These are phyloP conservation scores for Polytolypa hystricis DNA, from an alignment of 2,329 filamentous ascomycete genomes.

Conservation along the genomic window DNA sequence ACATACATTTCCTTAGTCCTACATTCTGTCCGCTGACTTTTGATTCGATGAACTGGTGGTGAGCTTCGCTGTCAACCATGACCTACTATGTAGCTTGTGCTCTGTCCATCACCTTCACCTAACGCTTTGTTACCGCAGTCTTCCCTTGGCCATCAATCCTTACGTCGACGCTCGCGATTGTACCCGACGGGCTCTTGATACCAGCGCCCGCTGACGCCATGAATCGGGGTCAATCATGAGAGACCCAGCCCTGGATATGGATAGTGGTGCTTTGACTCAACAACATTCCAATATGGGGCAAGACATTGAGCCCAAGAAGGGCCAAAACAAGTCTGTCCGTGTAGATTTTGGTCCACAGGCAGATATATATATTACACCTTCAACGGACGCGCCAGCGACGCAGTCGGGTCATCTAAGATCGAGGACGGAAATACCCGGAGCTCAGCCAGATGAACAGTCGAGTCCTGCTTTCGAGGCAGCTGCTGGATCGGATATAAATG, in stretches of 20 bases:
- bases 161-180: too few relatives aligned
- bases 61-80: too few relatives aligned
- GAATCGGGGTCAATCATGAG: conserved; percentile 23
- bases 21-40: too few relatives aligned
- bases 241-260: conserved; percentile 26
- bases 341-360: conserved; percentile 30
- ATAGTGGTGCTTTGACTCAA: conserved; percentile 18
- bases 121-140: too few relatives aligned
- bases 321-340: conserved; percentile 23
- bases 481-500: neutral
- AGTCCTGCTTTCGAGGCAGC: neutral
- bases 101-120: too few relatives aligned
- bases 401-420: conserved; percentile 18
- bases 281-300: conserved; percentile 20
- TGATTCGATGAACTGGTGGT: too few relatives aligned
- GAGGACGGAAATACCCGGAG: neutral
- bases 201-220: conserved; percentile 19
- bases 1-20: too few relatives aligned
- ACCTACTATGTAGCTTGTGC: too few relatives aligned
- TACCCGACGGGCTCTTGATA: too few relatives aligned
- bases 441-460: neutral
- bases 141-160: too few relatives aligned
- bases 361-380: conserved; percentile 25
- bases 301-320: conserved; percentile 21
- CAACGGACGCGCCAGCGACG: conserved; percentile 22